Evolutionary conservation across 176 grass and related monocot genomes (phyloP), one percentile per base, ranked within the genome.

Genomic region (Guadua angustifolia): DNA sequence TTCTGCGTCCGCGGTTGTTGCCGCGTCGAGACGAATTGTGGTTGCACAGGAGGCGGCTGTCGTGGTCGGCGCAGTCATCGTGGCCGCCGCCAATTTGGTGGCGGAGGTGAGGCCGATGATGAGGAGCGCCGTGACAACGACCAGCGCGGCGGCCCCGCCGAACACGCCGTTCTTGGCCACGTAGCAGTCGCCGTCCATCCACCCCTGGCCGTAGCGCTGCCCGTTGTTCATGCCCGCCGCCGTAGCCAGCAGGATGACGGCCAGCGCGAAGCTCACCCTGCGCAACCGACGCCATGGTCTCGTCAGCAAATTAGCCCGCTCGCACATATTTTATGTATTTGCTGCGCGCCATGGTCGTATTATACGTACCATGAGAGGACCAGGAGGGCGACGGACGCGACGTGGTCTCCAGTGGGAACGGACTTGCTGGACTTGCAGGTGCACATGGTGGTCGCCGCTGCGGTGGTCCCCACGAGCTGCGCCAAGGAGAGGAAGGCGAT

Each of bases 131-230:
- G 87, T 86, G 43, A 85, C 6, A 11, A 87, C 72, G 9, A 86
- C 80, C 11, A 98, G 72, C 6, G 66, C 77, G 29, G 93, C 91
- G 1, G 86, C 93, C 38, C 77, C 89, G 11, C 66, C 85, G 79
- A 92, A 98, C 11, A 95, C 87, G 60, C 93, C 96, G 66, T 63
- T 88, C 46, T 42, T 82, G 21, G 92, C 87, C 44, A 98, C 22
- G 85, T 98, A 98, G 80, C 93, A 98, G 51, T 95, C 89, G 81
- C 93, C 96, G 85, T 98, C 89, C 89, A 95, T 89, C 96, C 96
- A 98, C 32, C 96, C 96, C 12, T 73, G 82, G 39, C 96, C 93
- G 62, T 98, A 98, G 4, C 75, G 43, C 92, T 95, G 96, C 70
- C 91, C 89, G 43, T 24, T 43, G 87, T 95, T 95, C 93, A 98